Evolutionary conservation across 106 monocot genomes (phyloP), one percentile per base, ranked within the genome.

Genomic region (Alisma plantagoaquatica): DNA sequence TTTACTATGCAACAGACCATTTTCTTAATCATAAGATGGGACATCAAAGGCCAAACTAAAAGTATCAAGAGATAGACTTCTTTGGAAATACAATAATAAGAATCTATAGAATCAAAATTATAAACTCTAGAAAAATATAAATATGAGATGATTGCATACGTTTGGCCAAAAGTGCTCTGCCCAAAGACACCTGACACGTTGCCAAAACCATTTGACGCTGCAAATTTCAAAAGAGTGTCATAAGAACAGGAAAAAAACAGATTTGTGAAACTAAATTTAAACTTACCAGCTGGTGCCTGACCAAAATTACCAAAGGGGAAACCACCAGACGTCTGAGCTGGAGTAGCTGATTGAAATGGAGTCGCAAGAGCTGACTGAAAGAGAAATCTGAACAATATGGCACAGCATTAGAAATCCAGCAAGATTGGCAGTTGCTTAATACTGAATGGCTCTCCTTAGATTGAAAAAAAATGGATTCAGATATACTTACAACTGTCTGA

Each of bases 261-360:
- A 33, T 22, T 21, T 0, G 5, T 18, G 8, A 55, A 27, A 30
- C 3, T 11, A 17, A 0, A 27, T 5, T 27, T 27, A 27, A 52
- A 55, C 21, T 24, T 65, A 75, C 82, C 75, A 63, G 78, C 54
- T 53, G 71, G 77, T 22, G 77, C 17, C 69, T 88, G 88, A 54
- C 82, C 79, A 53, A 88, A 79, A 46, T 73, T 79, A 28, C 66
- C 45, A 65, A 88, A 82, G 31, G 77, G 61, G 66, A 86, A 74
- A 24, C 43, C 48, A 87, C 59, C 53, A 51, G 74, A 31, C 8
- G 71, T 60, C 51, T 64, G 78, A 31, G 49, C 17, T 41, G 75
- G 64, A 20, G 59, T 30, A 68, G 73, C 35, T 4, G 41, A 43
- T 31, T 66, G 83, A 60, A 78, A 84, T 32, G 71, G 50, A 43